Evolutionary conservation across 2,329 filamentous ascomycete species (phyloP), one percentile per base, ranked within the genome.

Genomic region (Lasiodiplodia gonubiensis): DNA sequence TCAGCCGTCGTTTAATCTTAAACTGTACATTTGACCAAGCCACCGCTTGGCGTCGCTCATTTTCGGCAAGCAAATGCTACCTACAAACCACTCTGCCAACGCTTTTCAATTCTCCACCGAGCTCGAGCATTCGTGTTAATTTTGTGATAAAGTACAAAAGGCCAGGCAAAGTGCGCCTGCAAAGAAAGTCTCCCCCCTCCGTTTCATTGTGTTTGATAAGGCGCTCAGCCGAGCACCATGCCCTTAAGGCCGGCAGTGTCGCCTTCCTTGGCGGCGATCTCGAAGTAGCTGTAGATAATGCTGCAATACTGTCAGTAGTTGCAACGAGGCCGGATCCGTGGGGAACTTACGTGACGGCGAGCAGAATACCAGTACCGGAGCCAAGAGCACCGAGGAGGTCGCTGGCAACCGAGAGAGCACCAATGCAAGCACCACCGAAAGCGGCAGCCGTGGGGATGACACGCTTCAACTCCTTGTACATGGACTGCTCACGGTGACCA

Each of bases 391-490:
- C 95, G 82, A 98, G 89, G 71, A 99, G 90, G 82, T 99, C 95
- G 80, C 92, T 97, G 77, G 92, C 90, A 76, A 99, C 94, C 64
- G 94, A 98, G 71, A 99, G 89, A 74, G 92, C 94, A 85, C 95
- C 95, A 85, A 99, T 99, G 86, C 94, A 98, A 73, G 95, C 95
- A 87, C 95, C 95, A 82, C 96, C 95, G 73, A 99, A 99, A 75
- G 96, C 95, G 72, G 95, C 95, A 70, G 95, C 96, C 69, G 95
- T 98, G 71, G 95, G 96, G 72, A 99, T 99, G 76, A 99, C 95
- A 77, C 95, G 92, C 92, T 99, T 99, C 72, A 99, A 89, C 85
- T 99, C 95, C 87, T 97, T 97, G 89, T 99, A 99, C 95, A 99
- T 99, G 86, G 92, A 96, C 88, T 98, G 94, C 82, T 99, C 96